Conservation (phyloP, 1,284 basidiomycete genomes). For the Fomitopsis schrenkii region DNA sequence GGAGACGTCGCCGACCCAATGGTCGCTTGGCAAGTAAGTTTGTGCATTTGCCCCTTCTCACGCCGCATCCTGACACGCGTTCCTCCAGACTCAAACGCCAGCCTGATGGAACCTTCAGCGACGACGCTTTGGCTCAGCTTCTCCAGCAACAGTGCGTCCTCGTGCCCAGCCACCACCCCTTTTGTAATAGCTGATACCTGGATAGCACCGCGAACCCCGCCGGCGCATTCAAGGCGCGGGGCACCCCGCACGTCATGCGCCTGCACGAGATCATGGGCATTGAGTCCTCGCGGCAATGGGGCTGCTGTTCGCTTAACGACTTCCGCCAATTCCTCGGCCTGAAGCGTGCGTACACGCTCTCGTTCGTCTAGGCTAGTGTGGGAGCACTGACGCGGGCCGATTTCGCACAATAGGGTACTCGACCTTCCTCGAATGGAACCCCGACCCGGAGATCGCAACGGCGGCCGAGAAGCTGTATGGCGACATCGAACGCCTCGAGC, state of each 20-base stretch:
- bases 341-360: conserved; percentile 45
- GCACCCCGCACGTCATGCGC: conserved; percentile 71
- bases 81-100: conserved; percentile 54
- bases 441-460: conserved; percentile 62
- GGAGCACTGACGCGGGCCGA: background rate
- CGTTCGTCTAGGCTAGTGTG: background rate
- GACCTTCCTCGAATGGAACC: conserved; percentile 82
- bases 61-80: background rate
- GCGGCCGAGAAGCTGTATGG: conserved; percentile 78
- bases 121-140: conserved; percentile 73
- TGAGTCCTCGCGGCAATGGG: conserved; percentile 75
- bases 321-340: conserved; percentile 78
- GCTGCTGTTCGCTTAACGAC: conserved; percentile 82
- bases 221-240: conserved; percentile 73
- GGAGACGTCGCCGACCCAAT: conserved; percentile 51
- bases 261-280: conserved; percentile 83
- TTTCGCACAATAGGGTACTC: conserved; percentile 36
- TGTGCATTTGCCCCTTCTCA: background rate
- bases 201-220: conserved; percentile 70
- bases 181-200: background rate
- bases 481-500: conserved; percentile 75
- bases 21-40: conserved; percentile 64
- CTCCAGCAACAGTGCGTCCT: conserved; percentile 58
- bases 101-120: conserved; percentile 59
- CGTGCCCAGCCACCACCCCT: background rate